Evolutionary conservation across 495 filamentous ascomycete species (phyloP).

Genomic region (Podospora pseudocomata): DNA sequence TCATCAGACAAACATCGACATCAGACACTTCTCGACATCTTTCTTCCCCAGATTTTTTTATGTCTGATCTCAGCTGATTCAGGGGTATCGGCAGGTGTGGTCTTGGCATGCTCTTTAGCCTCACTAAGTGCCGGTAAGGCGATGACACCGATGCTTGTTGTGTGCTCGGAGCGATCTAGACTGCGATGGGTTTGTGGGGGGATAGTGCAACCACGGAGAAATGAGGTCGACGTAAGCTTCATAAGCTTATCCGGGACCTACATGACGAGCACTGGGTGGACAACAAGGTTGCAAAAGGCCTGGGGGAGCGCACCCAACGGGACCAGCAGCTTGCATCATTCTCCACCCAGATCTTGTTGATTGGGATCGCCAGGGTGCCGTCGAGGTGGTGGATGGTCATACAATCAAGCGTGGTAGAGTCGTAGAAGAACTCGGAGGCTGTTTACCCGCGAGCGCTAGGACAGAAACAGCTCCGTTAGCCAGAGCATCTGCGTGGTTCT

Average conservation of each 20-base stretch:
- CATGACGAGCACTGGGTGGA: conserved; percentile 1
- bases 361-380: neutral
- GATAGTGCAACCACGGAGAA: conserved; percentile 1
- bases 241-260: conserved; percentile 9
- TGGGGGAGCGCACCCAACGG: neutral
- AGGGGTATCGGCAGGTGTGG: neutral
- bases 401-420: neutral
- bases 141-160: neutral
- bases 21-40: neutral
- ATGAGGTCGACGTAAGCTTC: conserved; percentile 12
- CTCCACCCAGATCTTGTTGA: neutral
- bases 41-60: neutral
- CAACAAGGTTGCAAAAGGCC: neutral
- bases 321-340: neutral
- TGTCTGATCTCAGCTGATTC: neutral
- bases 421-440: neutral
- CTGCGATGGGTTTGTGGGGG: conserved; percentile 6
- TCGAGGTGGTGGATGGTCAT: neutral
- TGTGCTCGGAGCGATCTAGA: conserved; percentile 6
- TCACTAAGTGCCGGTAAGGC: conserved; percentile 12
- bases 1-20: neutral
- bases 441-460: neutral
- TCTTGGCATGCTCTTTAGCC: conserved; percentile 10
- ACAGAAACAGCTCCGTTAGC: neutral
- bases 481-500: neutral